These are phyloP conservation scores for slime mould (Dictyostelium discoideum) DNA, from an alignment of 78 protist genomes.

Conservation along the genomic window DNA sequence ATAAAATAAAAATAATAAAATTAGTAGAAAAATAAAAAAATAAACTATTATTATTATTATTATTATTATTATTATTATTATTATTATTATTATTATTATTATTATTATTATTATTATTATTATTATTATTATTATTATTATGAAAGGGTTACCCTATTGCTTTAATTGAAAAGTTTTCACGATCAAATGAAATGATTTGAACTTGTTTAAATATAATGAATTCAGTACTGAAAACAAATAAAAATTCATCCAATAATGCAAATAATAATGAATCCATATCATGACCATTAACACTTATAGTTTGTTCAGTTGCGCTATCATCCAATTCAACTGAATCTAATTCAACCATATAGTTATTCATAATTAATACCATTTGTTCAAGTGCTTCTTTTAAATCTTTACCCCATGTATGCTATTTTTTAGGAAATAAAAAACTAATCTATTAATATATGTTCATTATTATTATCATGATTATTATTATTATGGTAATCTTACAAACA, in stretches of 20 bases:
- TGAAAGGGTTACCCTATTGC: conserved; percentile 36
- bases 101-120: not conserved
- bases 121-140: not conserved
- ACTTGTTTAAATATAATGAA: conserved; percentile 68
- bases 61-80: no score
- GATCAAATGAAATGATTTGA: conserved; percentile 28
- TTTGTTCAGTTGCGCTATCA: not conserved
- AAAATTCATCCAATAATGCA: conserved; percentile 50
- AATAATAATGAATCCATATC: conserved; percentile 74
- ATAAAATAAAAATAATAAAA: not conserved
- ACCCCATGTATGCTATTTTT: conserved; percentile 73
- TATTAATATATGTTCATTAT: no score
- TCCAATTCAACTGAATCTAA: conserved; percentile 44
- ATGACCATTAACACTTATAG: conserved; percentile 26
- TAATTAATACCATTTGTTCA: conserved; percentile 69
- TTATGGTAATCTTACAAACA: conserved; percentile 27
- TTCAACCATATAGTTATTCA: conserved; percentile 70
- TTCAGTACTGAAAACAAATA: conserved; percentile 64
- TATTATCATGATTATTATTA: no score
- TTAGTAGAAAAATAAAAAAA: not conserved
- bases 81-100: not conserved
- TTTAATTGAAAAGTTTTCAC: conserved; percentile 12
- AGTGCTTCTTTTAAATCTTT: conserved; percentile 23
- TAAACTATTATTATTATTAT: not conserved
- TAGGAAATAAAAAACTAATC: no score